Percentiles rank a stretch among this genome's conserved stretches.
Conservation (phyloP, 441 rosid genomes). For the Gossypium lobatum region DNA sequence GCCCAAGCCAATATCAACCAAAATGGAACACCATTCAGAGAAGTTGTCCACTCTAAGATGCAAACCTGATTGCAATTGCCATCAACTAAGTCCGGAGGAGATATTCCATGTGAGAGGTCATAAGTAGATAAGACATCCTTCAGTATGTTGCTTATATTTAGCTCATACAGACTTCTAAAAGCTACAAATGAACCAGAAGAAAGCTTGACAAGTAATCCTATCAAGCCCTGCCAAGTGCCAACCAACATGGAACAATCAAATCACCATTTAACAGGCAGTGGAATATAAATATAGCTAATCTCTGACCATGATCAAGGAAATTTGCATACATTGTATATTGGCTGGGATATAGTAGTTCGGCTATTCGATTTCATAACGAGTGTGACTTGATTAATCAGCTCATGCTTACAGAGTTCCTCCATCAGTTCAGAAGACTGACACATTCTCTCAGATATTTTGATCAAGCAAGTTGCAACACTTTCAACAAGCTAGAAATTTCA, state of each 20-base stretch:
- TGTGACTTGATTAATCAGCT: slow-evolving; percentile 59
- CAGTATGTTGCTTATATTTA: slow-evolving; percentile 62
- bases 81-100: slow-evolving; percentile 53
- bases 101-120: slow-evolving; percentile 68
- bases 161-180: slow-evolving; percentile 76
- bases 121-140: slow-evolving; percentile 69
- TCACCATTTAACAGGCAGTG: slow-evolving; percentile 4
- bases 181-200: slow-evolving; percentile 71
- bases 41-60: slow-evolving; percentile 4
- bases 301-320: slow-evolving; percentile 16
- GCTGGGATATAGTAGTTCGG: slow-evolving; percentile 74
- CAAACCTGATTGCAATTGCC: slow-evolving; percentile 77
- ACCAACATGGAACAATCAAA: slow-evolving; percentile 24
- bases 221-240: slow-evolving; percentile 74
- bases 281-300: not conserved
- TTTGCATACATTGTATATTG: slow-evolving; percentile 63
- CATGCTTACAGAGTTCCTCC: slow-evolving; percentile 83
- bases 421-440: slow-evolving; percentile 64
- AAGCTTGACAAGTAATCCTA: slow-evolving; percentile 82
- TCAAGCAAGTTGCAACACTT: slow-evolving; percentile 75
- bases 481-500: slow-evolving; percentile 72
- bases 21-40: not conserved
- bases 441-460: slow-evolving; percentile 71
- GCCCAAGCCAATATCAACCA: not conserved
- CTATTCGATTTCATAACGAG: slow-evolving; percentile 64